Base-by-base conservation (phyloP, 331 rosid species). In the Spiraea crenata region DNA sequence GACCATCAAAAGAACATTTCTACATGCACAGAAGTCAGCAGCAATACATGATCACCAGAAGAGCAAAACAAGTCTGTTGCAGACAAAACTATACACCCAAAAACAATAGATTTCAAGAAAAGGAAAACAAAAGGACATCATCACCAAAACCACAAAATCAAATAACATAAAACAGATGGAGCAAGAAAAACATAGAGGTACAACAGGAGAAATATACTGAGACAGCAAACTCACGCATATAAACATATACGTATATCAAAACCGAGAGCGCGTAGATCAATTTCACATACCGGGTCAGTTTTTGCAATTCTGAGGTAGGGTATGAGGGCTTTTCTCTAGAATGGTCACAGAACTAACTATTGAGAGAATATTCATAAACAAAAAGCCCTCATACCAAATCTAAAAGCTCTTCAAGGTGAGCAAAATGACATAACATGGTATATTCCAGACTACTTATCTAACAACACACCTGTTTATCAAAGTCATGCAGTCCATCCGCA, bases 401-500 rank as follows among this genome's bases (percentile, higher is more conserved):
- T 42, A n/a, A 1, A 49, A 5, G 20, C 31, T 57, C 57, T 19
- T 44, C 55, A 49, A 9, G 8, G 19, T 8, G 57, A 69, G 49
- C 8, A 61, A 70, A 70, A 9, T 39, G 58, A n/a, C 50, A 42
- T 9, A 60, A 61, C 44, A 19, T 4, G 13, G 52, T 61, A 17
- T 57, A 2, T 46, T 19, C 17, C 65, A 63, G 50, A 57, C 44
- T 9, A 52, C 20, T 52, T 60, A 77, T 80, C 80, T 63, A 40
- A 75, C 41, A 41, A 68, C 72, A 49, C 71, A 93, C 98, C 97
- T 93, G 97, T 72, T 90, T 93, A 73, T 60, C 77, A 25, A 88
- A 86, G 81, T 74, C 82, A 74, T 74, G 79, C 72, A 90, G 80
- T 68, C 83, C 87, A 76, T 85, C 85, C 74, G 82, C 77, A 57